phyloP scores from a whole-genome alignment of 768 basidiomycete genomes.

The Tulasnella sp. region DNA sequence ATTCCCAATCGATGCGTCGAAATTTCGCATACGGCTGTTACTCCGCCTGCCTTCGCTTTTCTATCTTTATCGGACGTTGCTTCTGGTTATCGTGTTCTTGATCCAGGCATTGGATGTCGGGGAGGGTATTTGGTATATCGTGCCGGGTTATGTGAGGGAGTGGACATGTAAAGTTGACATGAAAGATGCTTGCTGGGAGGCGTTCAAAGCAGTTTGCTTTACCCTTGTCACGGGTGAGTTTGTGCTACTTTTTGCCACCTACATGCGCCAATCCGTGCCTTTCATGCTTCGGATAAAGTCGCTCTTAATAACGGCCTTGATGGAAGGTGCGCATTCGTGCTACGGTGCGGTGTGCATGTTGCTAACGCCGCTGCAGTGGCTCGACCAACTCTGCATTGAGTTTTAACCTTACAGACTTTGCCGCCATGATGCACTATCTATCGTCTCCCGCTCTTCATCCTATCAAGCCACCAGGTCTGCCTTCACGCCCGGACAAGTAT shows the following conservation, averaged over 20 bases:
- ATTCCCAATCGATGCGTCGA: background rate
- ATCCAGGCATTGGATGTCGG: background rate
- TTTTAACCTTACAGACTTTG: constrained; percentile 3
- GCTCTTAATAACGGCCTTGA: constrained; percentile 9
- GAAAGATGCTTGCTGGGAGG: background rate
- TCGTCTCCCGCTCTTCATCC: background rate
- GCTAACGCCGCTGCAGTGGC: background rate
- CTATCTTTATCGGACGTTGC: background rate
- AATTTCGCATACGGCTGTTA: background rate
- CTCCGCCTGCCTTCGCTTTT: background rate
- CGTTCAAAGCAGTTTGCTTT: background rate
- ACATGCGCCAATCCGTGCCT: background rate
- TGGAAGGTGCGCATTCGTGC: background rate
- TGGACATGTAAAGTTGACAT: background rate
- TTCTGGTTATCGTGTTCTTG: background rate
- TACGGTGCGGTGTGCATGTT: background rate
- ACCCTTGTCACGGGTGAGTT: background rate
- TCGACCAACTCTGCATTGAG: background rate
- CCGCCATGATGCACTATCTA: background rate
- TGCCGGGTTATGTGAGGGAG: background rate
- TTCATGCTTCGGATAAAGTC: background rate
- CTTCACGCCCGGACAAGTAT: background rate
- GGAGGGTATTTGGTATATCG: background rate
- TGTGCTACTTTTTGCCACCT: background rate
- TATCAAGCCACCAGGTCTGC: constrained; percentile 2